Conservation (phyloP, 2,329 filamentous ascomycete species). For the Colletotrichum plurivorum region DNA sequence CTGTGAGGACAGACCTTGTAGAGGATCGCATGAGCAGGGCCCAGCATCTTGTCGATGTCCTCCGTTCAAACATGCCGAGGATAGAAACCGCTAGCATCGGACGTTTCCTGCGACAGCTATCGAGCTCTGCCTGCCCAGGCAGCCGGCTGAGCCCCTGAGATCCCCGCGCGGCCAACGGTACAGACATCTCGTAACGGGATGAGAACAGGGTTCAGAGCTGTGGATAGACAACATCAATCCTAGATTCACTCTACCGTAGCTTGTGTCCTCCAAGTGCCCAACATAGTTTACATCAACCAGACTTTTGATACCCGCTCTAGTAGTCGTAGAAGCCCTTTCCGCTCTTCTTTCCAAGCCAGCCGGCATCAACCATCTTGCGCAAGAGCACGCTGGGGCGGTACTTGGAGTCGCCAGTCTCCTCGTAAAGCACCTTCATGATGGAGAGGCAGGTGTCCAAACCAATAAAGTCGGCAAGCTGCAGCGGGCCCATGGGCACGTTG, state of each 20-base stretch:
- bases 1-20: too few relatives aligned
- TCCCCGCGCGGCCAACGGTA: too few relatives aligned
- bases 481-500: slow-evolving; percentile 97
- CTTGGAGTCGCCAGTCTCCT: slow-evolving; percentile 94
- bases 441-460: slow-evolving; percentile 95
- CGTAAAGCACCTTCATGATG: slow-evolving; percentile 96
- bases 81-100: too few relatives aligned
- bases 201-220: not conserved
- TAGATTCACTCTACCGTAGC: not conserved
- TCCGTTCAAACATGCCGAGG: too few relatives aligned
- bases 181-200: not conserved
- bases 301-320: slow-evolving; percentile 54
- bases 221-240: not conserved
- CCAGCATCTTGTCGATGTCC: too few relatives aligned
- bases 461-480: slow-evolving; percentile 96
- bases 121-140: too few relatives aligned
- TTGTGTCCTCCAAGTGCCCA: not conserved
- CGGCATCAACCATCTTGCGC: slow-evolving; percentile 96
- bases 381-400: slow-evolving; percentile 91
- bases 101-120: too few relatives aligned
- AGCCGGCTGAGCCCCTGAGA: too few relatives aligned
- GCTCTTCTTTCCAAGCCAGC: slow-evolving; percentile 97
- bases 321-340: slow-evolving; percentile 98
- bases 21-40: too few relatives aligned
- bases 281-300: not conserved